phyloP scores from a whole-genome alignment of 2,329 filamentous ascomycete genomes.

The Fusarium sp. region DNA sequence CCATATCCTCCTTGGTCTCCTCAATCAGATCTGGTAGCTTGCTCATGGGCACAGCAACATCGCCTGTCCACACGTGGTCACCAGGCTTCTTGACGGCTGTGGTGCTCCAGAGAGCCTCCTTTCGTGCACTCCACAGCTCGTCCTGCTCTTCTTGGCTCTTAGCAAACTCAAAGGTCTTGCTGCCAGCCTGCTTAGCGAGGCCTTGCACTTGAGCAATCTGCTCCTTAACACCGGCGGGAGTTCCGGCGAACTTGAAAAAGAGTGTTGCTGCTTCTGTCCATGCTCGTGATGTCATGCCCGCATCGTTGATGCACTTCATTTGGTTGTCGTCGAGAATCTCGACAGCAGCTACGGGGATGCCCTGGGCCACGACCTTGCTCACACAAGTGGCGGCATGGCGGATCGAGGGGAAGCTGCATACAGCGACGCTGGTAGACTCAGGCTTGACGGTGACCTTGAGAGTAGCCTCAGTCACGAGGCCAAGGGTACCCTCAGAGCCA shows the following conservation, averaged over 20 bases:
- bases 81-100: conserved; percentile 73
- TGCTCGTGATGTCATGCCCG: conserved; percentile 71
- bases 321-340: conserved; percentile 94
- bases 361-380: conserved; percentile 80
- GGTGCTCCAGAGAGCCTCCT: conserved; percentile 85
- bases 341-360: conserved; percentile 88
- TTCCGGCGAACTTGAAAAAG: conserved; percentile 88
- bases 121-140: conserved; percentile 85
- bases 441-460: conserved; percentile 88
- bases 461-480: conserved; percentile 90
- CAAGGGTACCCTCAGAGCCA: conserved; percentile 90
- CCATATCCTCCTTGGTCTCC: conserved; percentile 67
- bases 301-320: conserved; percentile 77
- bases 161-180: conserved; percentile 82
- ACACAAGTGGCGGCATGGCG: conserved; percentile 83
- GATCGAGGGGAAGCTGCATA: conserved; percentile 69
- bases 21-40: conserved; percentile 80
- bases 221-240: conserved; percentile 78
- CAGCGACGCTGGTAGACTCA: conserved; percentile 82
- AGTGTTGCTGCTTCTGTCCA: conserved; percentile 82
- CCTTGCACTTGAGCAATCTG: conserved; percentile 76
- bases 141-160: conserved; percentile 74
- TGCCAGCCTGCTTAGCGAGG: conserved; percentile 70
- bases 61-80: conserved; percentile 87
- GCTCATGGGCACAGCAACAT: conserved; percentile 86